A percentile compares a stretch with the other conserved stretches of the same genome.
phyloP scores from a whole-genome alignment of 208 protist genomes.

The Leishmania gerbilli region DNA sequence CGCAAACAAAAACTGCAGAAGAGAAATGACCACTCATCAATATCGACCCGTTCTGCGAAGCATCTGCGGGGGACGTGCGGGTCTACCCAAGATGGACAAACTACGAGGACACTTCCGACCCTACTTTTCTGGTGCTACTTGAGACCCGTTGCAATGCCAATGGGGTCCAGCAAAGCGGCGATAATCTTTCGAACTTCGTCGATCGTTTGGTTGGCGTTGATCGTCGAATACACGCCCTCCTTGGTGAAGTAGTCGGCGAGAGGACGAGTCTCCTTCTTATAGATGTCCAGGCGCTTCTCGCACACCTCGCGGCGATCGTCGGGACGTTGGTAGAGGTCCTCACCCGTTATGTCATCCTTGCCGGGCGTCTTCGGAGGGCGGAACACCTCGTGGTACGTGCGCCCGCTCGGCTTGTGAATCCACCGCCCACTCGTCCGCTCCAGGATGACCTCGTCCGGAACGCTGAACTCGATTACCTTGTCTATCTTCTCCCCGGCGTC shows the following conservation, averaged over 20 bases:
- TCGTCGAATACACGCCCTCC: constrained; percentile 56
- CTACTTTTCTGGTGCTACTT: constrained; percentile 31
- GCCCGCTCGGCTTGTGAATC: constrained; percentile 92
- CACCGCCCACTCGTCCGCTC: constrained; percentile 89
- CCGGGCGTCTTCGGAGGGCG: constrained; percentile 84
- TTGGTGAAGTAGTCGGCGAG: constrained; percentile 87
- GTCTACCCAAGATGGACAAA: not conserved
- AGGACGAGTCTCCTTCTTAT: constrained; percentile 82
- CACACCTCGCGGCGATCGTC: constrained; percentile 94
- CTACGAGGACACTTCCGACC: too few species aligned
- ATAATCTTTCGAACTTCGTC: constrained; percentile 70
- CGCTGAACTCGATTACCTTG: constrained; percentile 90
- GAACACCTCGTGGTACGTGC: constrained; percentile 94
- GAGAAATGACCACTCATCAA: not conserved
- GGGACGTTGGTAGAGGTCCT: constrained; percentile 90
- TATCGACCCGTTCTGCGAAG: not conserved
- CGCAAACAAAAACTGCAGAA: not conserved
- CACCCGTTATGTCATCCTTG: constrained; percentile 94
- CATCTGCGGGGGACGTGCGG: not conserved
- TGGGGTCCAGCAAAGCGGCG: constrained; percentile 66
- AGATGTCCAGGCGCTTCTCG: constrained; percentile 88
- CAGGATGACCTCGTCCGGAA: constrained; percentile 92
- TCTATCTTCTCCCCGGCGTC: constrained; percentile 76
- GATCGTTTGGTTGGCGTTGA: constrained; percentile 81
- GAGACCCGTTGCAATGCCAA: constrained; percentile 58